Evolutionary conservation across 2,329 filamentous ascomycete genomes (phyloP).

Genomic region (Stagonosporopsis chrysanthemi): DNA sequence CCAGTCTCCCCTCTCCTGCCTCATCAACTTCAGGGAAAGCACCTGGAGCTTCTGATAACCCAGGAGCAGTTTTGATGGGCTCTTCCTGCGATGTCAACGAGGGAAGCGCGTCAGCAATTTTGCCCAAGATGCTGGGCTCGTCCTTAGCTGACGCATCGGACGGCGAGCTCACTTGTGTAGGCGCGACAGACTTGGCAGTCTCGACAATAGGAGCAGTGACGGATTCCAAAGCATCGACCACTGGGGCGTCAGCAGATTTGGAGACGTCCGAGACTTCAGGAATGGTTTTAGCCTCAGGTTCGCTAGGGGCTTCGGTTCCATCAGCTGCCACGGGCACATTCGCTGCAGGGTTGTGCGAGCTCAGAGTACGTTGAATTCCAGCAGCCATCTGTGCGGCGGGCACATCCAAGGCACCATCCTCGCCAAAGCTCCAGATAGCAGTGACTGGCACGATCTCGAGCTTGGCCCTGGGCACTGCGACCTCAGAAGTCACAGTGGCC

Average conservation of each 20-base stretch:
- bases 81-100: slow-evolving; percentile 13
- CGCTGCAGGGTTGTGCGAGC: slow-evolving; percentile 8
- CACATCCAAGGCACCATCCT: slow-evolving; percentile 44
- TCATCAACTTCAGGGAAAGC: slow-evolving; percentile 27
- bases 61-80: slow-evolving; percentile 15
- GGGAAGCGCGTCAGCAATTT: slow-evolving; percentile 13
- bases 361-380: slow-evolving; percentile 35
- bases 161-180: neutral
- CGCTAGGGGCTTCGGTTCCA: neutral
- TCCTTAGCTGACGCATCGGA: slow-evolving; percentile 15
- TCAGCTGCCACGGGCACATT: slow-evolving; percentile 1
- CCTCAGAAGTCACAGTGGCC: slow-evolving; percentile 50
- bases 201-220: slow-evolving; percentile 8
- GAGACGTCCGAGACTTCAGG: neutral
- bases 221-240: slow-evolving; percentile 7
- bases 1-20: slow-evolving; percentile 4
- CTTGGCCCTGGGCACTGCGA: slow-evolving; percentile 33
- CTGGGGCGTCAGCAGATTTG: slow-evolving; percentile 4
- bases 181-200: slow-evolving; percentile 8
- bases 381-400: slow-evolving; percentile 42
- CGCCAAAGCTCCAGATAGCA: slow-evolving; percentile 47
- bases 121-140: slow-evolving; percentile 10
- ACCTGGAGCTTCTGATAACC: slow-evolving; percentile 30
- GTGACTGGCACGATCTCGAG: slow-evolving; percentile 39
- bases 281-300: neutral